A percentile compares a stretch with the other conserved stretches of the same genome.
phyloP scores from a whole-genome alignment of 495 filamentous ascomycete species.

The Talaromyces proteolyticus region DNA sequence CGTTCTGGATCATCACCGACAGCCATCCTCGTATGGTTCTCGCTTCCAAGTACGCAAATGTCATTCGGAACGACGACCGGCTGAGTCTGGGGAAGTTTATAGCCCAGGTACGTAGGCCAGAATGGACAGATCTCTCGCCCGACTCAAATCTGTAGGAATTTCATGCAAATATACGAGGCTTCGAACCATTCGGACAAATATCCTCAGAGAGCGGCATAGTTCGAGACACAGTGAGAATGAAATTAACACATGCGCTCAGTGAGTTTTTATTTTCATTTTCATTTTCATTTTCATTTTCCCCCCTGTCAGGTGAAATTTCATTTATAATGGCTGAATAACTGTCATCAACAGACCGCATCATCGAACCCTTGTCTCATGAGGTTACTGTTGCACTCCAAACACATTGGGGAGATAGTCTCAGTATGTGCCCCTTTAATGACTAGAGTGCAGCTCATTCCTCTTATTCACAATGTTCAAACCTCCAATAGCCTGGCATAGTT shows the following conservation, averaged over 20 bases:
- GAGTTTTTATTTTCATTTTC: background rate
- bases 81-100: background rate
- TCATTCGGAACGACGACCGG: background rate
- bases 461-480: background rate
- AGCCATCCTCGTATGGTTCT: background rate
- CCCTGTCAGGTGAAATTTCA: too few relatives aligned
- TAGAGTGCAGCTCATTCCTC: too few relatives aligned
- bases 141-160: background rate
- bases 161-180: background rate
- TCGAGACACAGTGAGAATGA: background rate
- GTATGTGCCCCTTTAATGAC: too few relatives aligned
- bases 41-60: background rate
- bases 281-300: too few relatives aligned
- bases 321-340: too few relatives aligned
- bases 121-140: background rate
- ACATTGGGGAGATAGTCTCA: too few relatives aligned
- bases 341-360: too few relatives aligned
- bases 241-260: background rate
- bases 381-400: too few relatives aligned
- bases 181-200: background rate
- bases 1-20: background rate
- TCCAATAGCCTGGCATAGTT: constrained; percentile 14
- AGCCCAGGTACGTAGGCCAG: background rate
- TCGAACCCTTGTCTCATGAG: too few relatives aligned
- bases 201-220: too few relatives aligned